Evolutionary conservation across 805 yeast genomes (phyloP).

Genomic region (Candida parachauliodes): DNA sequence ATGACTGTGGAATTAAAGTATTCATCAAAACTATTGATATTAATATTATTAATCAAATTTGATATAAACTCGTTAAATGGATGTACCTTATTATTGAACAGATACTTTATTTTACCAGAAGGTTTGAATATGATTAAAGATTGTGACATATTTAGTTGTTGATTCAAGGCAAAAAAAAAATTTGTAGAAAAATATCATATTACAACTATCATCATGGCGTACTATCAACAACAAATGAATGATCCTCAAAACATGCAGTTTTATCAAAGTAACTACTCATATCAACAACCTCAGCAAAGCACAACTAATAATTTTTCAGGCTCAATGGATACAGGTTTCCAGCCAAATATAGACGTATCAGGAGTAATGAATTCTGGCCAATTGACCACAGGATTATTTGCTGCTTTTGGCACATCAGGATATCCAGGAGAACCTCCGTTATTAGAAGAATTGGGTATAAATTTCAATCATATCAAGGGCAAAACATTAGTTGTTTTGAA

Average conservation of each 20-base stretch:
- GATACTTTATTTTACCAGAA: slow-evolving; percentile 36
- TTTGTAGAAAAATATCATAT: background rate
- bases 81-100: slow-evolving; percentile 29
- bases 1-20: slow-evolving; percentile 29
- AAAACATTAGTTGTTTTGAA: slow-evolving; percentile 86
- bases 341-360: slow-evolving; percentile 32
- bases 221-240: slow-evolving; percentile 33
- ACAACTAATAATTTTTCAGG: slow-evolving; percentile 20
- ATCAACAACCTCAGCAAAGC: slow-evolving; percentile 21
- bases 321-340: slow-evolving; percentile 37
- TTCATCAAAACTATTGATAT: slow-evolving; percentile 25
- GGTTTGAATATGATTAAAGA: slow-evolving; percentile 33
- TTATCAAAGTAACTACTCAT: slow-evolving; percentile 39
- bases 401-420: slow-evolving; percentile 91
- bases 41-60: slow-evolving; percentile 32
- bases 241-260: slow-evolving; percentile 39
- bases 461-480: slow-evolving; percentile 78
- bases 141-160: slow-evolving; percentile 32
- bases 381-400: slow-evolving; percentile 72
- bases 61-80: slow-evolving; percentile 40
- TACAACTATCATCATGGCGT: slow-evolving; percentile 32
- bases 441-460: slow-evolving; percentile 89
- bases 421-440: slow-evolving; percentile 94
- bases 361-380: slow-evolving; percentile 44
- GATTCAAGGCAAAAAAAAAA: background rate